Evolutionary conservation across 768 basidiomycete genomes (phyloP).

Genomic region (Suillus brevipes): DNA sequence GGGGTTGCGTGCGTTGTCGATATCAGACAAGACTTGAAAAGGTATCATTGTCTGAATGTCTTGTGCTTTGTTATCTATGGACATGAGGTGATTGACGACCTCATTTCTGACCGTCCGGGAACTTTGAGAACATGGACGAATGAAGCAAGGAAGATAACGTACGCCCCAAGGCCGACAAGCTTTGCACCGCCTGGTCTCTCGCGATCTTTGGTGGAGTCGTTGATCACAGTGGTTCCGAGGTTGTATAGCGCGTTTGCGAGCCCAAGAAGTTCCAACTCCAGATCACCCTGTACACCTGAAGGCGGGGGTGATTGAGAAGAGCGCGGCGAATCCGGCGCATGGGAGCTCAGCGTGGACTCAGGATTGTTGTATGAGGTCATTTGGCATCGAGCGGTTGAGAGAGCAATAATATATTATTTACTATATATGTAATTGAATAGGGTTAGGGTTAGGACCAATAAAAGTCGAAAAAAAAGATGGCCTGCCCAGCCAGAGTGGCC

Average conservation of each 20-base stretch:
- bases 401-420: no score
- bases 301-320: conserved; percentile 76
- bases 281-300: conserved; percentile 65
- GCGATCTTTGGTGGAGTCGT: conserved; percentile 78
- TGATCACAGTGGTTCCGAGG: conserved; percentile 79
- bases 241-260: conserved; percentile 80
- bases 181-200: conserved; percentile 71
- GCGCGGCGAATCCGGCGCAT: conserved; percentile 54
- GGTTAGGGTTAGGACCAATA: conserved; percentile 32
- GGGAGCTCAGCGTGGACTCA: conserved; percentile 5
- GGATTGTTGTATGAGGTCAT: conserved; percentile 16
- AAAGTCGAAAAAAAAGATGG: conserved; percentile 21
- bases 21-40: conserved; percentile 72
- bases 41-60: conserved; percentile 66
- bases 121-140: conserved; percentile 8
- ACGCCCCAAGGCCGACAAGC: conserved; percentile 79
- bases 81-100: conserved; percentile 64
- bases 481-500: conserved; percentile 42
- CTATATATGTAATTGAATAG: conserved; percentile 15
- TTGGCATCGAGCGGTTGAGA: not conserved
- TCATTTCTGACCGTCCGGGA: conserved; percentile 54
- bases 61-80: conserved; percentile 69
- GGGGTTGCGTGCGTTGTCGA: conserved; percentile 79
- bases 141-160: conserved; percentile 26
- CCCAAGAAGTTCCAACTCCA: conserved; percentile 74